Evolutionary conservation across 805 yeast genomes (phyloP).

Genomic region (Lachancea cidri): DNA sequence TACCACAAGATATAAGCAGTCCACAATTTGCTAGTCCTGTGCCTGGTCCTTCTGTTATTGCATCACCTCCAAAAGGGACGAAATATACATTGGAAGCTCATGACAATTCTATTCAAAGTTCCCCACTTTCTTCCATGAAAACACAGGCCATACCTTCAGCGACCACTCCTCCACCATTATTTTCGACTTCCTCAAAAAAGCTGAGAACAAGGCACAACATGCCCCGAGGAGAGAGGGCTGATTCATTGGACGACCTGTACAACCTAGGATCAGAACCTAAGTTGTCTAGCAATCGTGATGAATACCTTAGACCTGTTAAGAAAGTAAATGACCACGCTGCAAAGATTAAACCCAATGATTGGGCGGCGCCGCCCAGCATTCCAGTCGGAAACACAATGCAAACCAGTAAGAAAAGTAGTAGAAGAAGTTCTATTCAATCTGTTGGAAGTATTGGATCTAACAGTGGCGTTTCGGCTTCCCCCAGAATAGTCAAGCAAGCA

Average conservation of each 20-base stretch:
- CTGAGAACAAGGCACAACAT: background rate
- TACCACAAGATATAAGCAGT: background rate
- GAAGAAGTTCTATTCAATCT: conserved; percentile 5
- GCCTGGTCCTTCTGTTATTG: background rate
- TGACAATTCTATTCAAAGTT: background rate
- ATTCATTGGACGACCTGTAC: background rate
- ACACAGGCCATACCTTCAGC: background rate
- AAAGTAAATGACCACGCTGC: too few species aligned
- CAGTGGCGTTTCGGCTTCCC: background rate
- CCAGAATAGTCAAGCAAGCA: background rate
- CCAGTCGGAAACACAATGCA: background rate
- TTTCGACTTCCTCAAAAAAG: conserved; percentile 4
- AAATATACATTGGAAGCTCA: background rate
- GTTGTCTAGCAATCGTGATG: too few species aligned
- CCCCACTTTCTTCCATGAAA: background rate
- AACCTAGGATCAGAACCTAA: background rate
- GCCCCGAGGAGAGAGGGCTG: background rate
- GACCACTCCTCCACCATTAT: conserved; percentile 7
- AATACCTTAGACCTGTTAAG: too few species aligned
- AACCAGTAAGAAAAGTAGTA: background rate
- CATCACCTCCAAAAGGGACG: background rate
- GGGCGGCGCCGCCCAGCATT: background rate
- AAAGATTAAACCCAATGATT: too few species aligned
- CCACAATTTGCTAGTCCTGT: background rate
- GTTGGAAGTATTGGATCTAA: conserved; percentile 1